Conservation (phyloP, 2,329 filamentous ascomycete species). For the Verticillium isaacii region DNA sequence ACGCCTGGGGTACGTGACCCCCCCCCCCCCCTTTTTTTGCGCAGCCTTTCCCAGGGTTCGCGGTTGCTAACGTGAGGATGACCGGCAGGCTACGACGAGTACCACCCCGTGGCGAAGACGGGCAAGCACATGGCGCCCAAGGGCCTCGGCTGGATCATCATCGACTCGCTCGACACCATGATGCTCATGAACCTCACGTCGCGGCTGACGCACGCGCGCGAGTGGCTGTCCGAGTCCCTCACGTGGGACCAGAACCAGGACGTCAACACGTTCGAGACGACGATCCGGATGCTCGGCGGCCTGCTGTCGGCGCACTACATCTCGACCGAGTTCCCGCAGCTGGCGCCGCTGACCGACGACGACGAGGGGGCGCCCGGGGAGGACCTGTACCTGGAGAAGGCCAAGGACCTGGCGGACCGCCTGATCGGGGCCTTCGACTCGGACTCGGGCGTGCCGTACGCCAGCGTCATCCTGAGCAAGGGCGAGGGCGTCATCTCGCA, state of each 20-base stretch:
- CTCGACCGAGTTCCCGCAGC: slow-evolving; percentile 74
- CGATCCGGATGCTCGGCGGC: slow-evolving; percentile 94
- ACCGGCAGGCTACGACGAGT: slow-evolving; percentile 71
- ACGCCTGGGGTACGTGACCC: slow-evolving; percentile 78
- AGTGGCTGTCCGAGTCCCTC: slow-evolving; percentile 80
- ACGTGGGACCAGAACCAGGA: slow-evolving; percentile 91
- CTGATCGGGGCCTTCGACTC: slow-evolving; percentile 86
- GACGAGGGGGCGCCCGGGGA: slow-evolving; percentile 71
- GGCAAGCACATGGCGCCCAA: slow-evolving; percentile 81
- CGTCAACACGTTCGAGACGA: slow-evolving; percentile 97
- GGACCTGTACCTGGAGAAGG: slow-evolving; percentile 94
- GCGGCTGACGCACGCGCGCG: slow-evolving; percentile 74
- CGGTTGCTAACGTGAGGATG: slow-evolving; percentile 19
- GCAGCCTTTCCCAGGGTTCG: background rate
- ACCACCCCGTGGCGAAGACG: slow-evolving; percentile 73
- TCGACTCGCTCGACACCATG: slow-evolving; percentile 92
- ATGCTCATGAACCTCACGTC: slow-evolving; percentile 97
- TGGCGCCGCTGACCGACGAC: slow-evolving; percentile 70
- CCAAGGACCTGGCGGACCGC: slow-evolving; percentile 84
- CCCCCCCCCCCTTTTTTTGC: background rate
- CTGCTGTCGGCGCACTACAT: slow-evolving; percentile 91
- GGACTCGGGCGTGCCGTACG: slow-evolving; percentile 78
- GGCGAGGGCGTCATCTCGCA: slow-evolving; percentile 75
- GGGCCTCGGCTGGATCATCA: slow-evolving; percentile 96
- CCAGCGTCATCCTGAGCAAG: slow-evolving; percentile 82